A percentile compares a stretch with the other conserved stretches of the same genome.
Evolutionary conservation across 495 filamentous ascomycete genomes (phyloP).

Genomic region (Aspergillus panamensis): DNA sequence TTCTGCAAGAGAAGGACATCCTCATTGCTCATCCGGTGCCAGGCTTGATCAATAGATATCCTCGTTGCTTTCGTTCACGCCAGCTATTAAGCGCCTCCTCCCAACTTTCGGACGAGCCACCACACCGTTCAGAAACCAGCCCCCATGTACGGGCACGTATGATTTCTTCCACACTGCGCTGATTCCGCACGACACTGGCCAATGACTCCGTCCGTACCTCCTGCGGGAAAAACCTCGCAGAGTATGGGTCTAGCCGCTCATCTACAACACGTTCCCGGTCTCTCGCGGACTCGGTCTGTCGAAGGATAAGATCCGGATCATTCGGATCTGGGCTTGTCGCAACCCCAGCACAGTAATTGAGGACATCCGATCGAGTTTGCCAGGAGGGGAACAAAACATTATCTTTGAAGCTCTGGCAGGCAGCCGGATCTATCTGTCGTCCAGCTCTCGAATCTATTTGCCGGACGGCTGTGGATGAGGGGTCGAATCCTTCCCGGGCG

Average conservation of each 20-base stretch:
- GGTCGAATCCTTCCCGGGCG: slow-evolving; percentile 67
- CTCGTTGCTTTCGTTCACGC: slow-evolving; percentile 43
- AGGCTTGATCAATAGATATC: neutral
- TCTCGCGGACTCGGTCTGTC: slow-evolving; percentile 65
- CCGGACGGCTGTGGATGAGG: slow-evolving; percentile 65
- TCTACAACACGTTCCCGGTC: slow-evolving; percentile 76
- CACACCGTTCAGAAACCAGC: slow-evolving; percentile 76
- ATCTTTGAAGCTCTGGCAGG: slow-evolving; percentile 71
- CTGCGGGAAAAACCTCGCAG: slow-evolving; percentile 73
- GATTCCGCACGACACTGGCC: slow-evolving; percentile 73
- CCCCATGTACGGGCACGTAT: slow-evolving; percentile 80
- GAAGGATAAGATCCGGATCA: slow-evolving; percentile 72
- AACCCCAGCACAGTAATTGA: slow-evolving; percentile 86
- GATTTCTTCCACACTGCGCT: slow-evolving; percentile 83
- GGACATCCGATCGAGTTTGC: slow-evolving; percentile 78
- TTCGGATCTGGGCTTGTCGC: slow-evolving; percentile 84
- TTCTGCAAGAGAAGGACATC: neutral
- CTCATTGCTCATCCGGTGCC: neutral
- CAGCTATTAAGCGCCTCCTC: slow-evolving; percentile 62
- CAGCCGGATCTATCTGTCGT: slow-evolving; percentile 51
- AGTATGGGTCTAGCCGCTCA: slow-evolving; percentile 91
- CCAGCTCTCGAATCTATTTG: slow-evolving; percentile 41
- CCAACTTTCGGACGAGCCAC: slow-evolving; percentile 51
- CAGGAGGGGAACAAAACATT: slow-evolving; percentile 83
- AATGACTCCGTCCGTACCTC: slow-evolving; percentile 82